These are phyloP conservation scores for Trichoderma guizhouense DNA, from an alignment of 2,329 filamentous ascomycete species.

Conservation along the genomic window DNA sequence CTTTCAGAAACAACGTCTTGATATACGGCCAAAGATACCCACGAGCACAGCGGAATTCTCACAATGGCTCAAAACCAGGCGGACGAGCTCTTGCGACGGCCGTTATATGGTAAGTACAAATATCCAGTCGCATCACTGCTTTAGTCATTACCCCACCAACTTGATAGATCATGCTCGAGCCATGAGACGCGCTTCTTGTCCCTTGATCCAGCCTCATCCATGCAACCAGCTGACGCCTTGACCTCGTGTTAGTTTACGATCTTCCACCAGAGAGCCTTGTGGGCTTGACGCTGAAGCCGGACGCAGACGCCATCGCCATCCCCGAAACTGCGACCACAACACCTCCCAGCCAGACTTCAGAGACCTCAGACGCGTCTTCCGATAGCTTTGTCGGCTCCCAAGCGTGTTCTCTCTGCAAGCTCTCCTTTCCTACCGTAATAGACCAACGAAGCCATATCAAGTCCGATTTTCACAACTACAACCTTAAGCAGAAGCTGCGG, in stretches of 20 bases:
- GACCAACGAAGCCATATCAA: constrained; percentile 85
- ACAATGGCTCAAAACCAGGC: constrained; percentile 37
- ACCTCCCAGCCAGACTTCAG: neutral
- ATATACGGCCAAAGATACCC: neutral
- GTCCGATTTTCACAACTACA: constrained; percentile 91
- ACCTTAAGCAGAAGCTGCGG: constrained; percentile 85
- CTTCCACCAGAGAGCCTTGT: constrained; percentile 70
- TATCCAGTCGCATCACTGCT: neutral
- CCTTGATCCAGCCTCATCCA: neutral
- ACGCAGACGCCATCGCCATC: constrained; percentile 28
- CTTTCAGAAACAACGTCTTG: neutral
- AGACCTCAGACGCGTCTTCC: neutral
- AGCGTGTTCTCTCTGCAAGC: constrained; percentile 75
- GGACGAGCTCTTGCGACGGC: constrained; percentile 48
- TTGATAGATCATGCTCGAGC: neutral
- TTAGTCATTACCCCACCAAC: neutral
- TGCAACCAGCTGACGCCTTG: neutral
- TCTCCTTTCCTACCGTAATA: constrained; percentile 66
- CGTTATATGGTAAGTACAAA: constrained; percentile 45
- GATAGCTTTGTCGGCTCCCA: constrained; percentile 57
- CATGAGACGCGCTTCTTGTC: neutral
- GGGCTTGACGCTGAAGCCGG: constrained; percentile 54
- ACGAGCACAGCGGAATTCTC: neutral
- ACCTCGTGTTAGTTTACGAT: constrained; percentile 64
- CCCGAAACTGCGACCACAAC: constrained; percentile 23